Evolutionary conservation across 805 yeast genomes (phyloP), one percentile per base, ranked within the genome.

Genomic region (Saccharomyces paradoxus): DNA sequence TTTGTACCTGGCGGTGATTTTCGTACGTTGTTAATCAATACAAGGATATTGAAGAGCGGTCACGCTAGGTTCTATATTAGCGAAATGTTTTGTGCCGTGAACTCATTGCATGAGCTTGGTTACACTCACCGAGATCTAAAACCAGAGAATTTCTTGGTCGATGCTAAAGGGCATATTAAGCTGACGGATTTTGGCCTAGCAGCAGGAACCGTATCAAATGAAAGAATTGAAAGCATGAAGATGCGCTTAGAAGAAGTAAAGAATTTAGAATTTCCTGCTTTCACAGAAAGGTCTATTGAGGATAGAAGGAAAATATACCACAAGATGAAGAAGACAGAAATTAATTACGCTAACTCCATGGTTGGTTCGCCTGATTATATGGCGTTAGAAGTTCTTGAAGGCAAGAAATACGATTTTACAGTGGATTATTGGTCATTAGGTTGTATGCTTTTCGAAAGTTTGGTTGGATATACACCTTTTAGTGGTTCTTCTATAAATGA

Each of bases 1-100:
- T 94, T 88, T 71, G 99, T 94, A 14, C 97, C 99, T 8, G 99
- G 99, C 56, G 99, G 99, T 53, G 99, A 94, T 69, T 94, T 89
- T 75, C 84, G 99, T 67, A 94, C 99, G 0, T 74, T 94, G 57
- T 80, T 94, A 59, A 91, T 90, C 70, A 92, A 91, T 69, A 92
- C 98, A 7, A 96, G 96, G 32, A 87, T 87, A 55, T 75, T 94
- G 61, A 87, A 89, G 57, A 96, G 98, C 2, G 90, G 95, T 3
- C 99, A 94, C 67, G 96, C 98, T 0, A 81, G 98, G 55, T 94
- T 94, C 73, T 94, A 94, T 69, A 81, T 94, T 59, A 83, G 92
- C 58, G 98, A 94, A 72, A 94, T 94, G 99, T 92, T 94, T 71
- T 84, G 90, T 48, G 88, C 98, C 0, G 90, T 94, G 21, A 89